These are phyloP conservation scores for Tuber calosporum DNA, from an alignment of 495 filamentous ascomycete species.

Conservation along the genomic window DNA sequence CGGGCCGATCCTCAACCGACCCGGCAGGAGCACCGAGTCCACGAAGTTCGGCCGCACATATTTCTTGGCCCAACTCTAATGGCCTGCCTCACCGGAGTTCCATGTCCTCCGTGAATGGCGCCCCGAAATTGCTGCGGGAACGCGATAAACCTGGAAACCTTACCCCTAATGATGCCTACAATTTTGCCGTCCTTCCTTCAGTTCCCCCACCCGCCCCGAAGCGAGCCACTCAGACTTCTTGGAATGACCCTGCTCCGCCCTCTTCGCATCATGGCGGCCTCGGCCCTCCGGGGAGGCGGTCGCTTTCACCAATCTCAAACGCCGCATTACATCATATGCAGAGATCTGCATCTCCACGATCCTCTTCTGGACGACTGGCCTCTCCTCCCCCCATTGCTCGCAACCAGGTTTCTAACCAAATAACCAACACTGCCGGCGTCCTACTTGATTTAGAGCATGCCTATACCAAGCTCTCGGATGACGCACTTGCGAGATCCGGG, in stretches of 20 bases:
- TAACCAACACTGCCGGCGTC: constrained; percentile 19
- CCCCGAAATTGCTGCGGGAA: constrained; percentile 36
- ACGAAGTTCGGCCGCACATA: constrained; percentile 5
- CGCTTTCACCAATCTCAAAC: constrained; percentile 27
- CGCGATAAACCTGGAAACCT: constrained; percentile 23
- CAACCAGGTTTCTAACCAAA: constrained; percentile 13
- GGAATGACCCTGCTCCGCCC: constrained; percentile 20
- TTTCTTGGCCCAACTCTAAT: constrained; percentile 27
- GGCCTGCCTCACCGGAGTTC: constrained; percentile 26
- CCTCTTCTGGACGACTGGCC: constrained; percentile 29
- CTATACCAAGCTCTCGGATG: constrained; percentile 36
- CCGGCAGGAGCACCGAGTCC: constrained; percentile 17
- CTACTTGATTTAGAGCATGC: constrained; percentile 38
- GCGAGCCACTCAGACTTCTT: constrained; percentile 18
- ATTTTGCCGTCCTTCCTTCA: constrained; percentile 36
- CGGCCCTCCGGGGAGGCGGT: constrained; percentile 13
- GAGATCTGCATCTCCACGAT: constrained; percentile 32
- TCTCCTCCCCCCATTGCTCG: constrained; percentile 23
- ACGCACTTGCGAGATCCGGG: constrained; percentile 36
- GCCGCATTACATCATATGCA: constrained; percentile 24
- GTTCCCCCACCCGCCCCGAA: constrained; percentile 9
- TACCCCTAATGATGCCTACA: constrained; percentile 34
- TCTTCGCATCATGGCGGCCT: constrained; percentile 12
- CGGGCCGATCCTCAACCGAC: constrained; percentile 31
- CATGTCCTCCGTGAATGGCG: constrained; percentile 24